These are phyloP conservation scores for Colletotrichum cordylinicola DNA, from an alignment of 2,329 filamentous ascomycete genomes.

Conservation along the genomic window DNA sequence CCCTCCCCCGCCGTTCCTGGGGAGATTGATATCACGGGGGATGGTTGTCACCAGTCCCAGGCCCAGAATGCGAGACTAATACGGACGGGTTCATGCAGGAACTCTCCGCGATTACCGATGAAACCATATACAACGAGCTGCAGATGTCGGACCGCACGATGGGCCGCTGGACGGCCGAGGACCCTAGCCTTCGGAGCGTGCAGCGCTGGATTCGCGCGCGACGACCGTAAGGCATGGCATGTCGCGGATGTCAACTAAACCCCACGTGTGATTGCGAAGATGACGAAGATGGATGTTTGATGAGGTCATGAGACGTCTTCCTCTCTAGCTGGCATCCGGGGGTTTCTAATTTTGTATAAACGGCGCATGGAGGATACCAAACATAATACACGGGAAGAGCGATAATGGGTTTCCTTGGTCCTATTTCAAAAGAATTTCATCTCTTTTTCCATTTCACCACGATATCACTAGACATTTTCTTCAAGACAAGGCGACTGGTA, in stretches of 20 bases:
- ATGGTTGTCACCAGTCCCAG: neutral
- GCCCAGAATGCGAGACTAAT: neutral
- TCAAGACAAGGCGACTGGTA: neutral
- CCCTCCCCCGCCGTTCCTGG: neutral
- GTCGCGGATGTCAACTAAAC: neutral
- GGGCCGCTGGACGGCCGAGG: constrained; percentile 68
- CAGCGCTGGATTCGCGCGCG: constrained; percentile 63
- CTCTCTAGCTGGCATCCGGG: neutral
- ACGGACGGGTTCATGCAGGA: constrained; percentile 47
- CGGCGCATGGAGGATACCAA: constrained; percentile 17
- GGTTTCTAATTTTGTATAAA: neutral
- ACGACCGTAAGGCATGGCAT: constrained; percentile 20
- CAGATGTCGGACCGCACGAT: constrained; percentile 56
- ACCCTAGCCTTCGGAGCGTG: constrained; percentile 62
- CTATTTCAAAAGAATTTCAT: neutral
- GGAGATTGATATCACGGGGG: neutral
- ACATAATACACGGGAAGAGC: neutral
- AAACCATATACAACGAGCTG: constrained; percentile 62
- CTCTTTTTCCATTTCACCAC: neutral
- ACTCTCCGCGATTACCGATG: constrained; percentile 62
- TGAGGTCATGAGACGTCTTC: neutral
- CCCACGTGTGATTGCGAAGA: neutral
- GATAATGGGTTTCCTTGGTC: neutral
- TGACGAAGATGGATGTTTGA: neutral
- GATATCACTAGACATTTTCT: neutral